Evolutionary conservation across 176 grass and related monocot genomes (phyloP), one percentile per base, ranked within the genome.

Genomic region (Bonia amplexicaulis): DNA sequence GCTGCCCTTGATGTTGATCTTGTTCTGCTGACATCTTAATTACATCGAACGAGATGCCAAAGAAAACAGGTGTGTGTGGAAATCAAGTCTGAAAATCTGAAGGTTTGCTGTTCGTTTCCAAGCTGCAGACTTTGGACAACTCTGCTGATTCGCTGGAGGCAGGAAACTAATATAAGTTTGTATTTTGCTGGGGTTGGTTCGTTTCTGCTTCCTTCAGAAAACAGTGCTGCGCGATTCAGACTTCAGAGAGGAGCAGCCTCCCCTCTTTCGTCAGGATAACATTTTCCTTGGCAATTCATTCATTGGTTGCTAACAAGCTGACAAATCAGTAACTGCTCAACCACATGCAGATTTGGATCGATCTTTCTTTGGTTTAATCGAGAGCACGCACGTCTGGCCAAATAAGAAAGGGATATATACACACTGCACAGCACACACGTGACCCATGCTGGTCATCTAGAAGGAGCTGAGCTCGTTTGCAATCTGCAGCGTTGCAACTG

Each of bases 321-420:
- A 12, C 58, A 46, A 44, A 54, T 35, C 23, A 45, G 25, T 7
- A 6, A 0, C 23, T 6, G 19, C 1, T 58, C 6, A 60, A 10
- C 74, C 66, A 86, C 53, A 40, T 14, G 14, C 55, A 64, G 84
- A 65, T 79, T 55, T 10, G 60, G 46, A 73, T 31, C 46, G 44
- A 25, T 86, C 55, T 20, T 29, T 60, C 22, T 1, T 12, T 40
- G 17, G 35, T n/a, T 14, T 48, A 11, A 52, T 14, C 60, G 74
- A 46, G 51, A 20, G 29, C 83, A 69, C 74, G 54, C 11, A 37
- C 25, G 7, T 17, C 17, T 27, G 46, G 2, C 52, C 26, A 15
- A 31, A 27, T 15, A 46, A 64, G 41, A 48, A 29, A 6, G 13
- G 17, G 27, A 47, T 9, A 7, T 37, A 12, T 3, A 78, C 10